These are phyloP conservation scores for Azolla pinnata DNA, from an alignment of 75 land plant genomes.

Conservation along the genomic window DNA sequence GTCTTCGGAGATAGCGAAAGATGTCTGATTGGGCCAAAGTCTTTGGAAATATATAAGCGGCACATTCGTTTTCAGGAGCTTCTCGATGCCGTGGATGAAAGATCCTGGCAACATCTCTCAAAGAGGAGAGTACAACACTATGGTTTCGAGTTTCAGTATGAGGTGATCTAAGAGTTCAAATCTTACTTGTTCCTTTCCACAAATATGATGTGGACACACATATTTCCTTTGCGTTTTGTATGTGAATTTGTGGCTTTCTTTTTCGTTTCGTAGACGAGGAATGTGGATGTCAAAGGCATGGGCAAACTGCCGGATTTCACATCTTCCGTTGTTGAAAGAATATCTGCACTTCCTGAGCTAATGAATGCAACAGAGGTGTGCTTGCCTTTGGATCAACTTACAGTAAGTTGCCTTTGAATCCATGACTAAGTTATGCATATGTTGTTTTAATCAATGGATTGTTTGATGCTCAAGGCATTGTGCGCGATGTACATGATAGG, in stretches of 20 bases:
- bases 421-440: too few relatives aligned
- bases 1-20: not conserved
- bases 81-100: conserved; percentile 67
- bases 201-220: too few relatives aligned
- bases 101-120: conserved; percentile 77
- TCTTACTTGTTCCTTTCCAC: too few relatives aligned
- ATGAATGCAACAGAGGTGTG: conserved; percentile 15
- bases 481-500: too few relatives aligned
- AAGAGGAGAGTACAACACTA: conserved; percentile 97
- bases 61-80: conserved; percentile 45
- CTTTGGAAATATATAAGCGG: not conserved
- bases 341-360: conserved; percentile 34
- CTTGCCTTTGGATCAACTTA: conserved; percentile 58
- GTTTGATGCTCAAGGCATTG: too few relatives aligned
- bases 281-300: conserved; percentile 56
- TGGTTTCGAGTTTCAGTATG: conserved; percentile 92
- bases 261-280: conserved; percentile 72
- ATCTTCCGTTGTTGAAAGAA: conserved; percentile 43
- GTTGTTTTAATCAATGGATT: not conserved
- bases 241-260: too few relatives aligned
- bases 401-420: too few relatives aligned
- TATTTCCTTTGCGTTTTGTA: too few relatives aligned
- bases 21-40: not conserved
- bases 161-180: too few relatives aligned
- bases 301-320: conserved; percentile 74